Conservation (phyloP, 805 yeast genomes). For the Candida mattraensis region DNA sequence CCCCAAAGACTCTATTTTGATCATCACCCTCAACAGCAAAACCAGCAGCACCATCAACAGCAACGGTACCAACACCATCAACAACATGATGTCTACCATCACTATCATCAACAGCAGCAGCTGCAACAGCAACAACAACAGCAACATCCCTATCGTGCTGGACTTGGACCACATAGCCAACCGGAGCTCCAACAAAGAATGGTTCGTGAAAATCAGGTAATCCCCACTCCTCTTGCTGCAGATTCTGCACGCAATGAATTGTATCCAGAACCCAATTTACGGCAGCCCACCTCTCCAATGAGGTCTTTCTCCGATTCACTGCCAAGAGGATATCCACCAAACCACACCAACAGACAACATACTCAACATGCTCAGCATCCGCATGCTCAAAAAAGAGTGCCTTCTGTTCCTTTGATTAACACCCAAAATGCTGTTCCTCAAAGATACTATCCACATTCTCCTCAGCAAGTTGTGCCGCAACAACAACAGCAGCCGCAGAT, state of each 20-base stretch:
- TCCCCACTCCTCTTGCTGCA: no score
- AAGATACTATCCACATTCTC: slow-evolving; percentile 13
- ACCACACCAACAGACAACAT: slow-evolving; percentile 1
- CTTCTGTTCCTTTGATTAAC: slow-evolving; percentile 16
- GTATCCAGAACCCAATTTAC: no score
- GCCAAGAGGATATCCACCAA: slow-evolving; percentile 4
- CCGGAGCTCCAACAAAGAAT: no score
- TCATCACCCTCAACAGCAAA: slow-evolving; percentile 4
- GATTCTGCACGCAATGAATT: no score
- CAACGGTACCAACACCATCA: slow-evolving; percentile 3
- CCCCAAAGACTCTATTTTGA: slow-evolving; percentile 8
- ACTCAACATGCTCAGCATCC: no score
- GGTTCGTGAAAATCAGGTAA: no score
- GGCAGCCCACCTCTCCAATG: no score
- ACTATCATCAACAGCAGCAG: slow-evolving; percentile 6
- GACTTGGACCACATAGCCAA: no score
- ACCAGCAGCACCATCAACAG: slow-evolving; percentile 9
- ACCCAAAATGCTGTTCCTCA: slow-evolving; percentile 28
- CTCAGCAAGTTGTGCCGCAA: slow-evolving; percentile 7
- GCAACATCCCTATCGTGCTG: slow-evolving; percentile 10
- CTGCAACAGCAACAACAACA: slow-evolving; percentile 7
- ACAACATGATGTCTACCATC: background rate
- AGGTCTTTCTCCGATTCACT: slow-evolving; percentile 6
- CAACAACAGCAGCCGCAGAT: slow-evolving; percentile 6
- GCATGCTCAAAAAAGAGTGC: slow-evolving; percentile 5